Base-by-base conservation (phyloP, 805 yeast species). In the Zygotorulaspora sp. region DNA sequence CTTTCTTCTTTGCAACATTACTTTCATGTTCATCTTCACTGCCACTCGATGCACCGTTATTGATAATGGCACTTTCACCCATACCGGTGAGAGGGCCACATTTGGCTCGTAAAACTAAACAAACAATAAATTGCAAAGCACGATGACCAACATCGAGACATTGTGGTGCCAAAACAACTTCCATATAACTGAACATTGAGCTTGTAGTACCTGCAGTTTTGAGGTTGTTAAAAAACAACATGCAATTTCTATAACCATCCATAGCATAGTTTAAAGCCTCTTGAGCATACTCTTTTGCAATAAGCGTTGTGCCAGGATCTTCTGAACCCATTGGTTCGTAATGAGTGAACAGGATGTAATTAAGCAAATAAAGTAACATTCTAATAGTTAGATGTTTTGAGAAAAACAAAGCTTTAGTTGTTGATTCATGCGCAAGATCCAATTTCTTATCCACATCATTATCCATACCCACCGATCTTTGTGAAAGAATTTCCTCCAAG, bases 121-220 rank as follows among this genome's bases (percentile, higher is more conserved):
- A 74, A n/a, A 76, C 75, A 57, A 76, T 63, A 47, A 76, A 75
- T 46, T 75, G 79, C 50, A 73, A 66, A 4, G 80, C 71, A 45
- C 81, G 63, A 46, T 75, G 79, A 41, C 78, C 77, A 25, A 72
- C 62, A 35, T 74, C 68, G 50, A 76, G 52, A 50, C 76, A 61
- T 44, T 65, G 66, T 9, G 80, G 80, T 16, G 72, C 64, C 10
- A 73, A 44, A 6, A 74, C 54, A 39, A 75, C 61, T 44, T 75
- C 78, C 56, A 60, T 59, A 32, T 61, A 57, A 37, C 58, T 61
- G 38, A 62, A 62, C 43, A 61, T 57, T 6, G 61, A 55, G 6
- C 52, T 48, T 5, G 72, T 63, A 17, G 70, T 68, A 17, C 68
- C 63, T 1, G 47, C 38, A 8, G 47, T 44, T 28, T 50, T 57